Evolutionary conservation across 2,329 filamentous ascomycete genomes (phyloP), one percentile per base, ranked within the genome.

Genomic region (Xylariaceae sp.): DNA sequence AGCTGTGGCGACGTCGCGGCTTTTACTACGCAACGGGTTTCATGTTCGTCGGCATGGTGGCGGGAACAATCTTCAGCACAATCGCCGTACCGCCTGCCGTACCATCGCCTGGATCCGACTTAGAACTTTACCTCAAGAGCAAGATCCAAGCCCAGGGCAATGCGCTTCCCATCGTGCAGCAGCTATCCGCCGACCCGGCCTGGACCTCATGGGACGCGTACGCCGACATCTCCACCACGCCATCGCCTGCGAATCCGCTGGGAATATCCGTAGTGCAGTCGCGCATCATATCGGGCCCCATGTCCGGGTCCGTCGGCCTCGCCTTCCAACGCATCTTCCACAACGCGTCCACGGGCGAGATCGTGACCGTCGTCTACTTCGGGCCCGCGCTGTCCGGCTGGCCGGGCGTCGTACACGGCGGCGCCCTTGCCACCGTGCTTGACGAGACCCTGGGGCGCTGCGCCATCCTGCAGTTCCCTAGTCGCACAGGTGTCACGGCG

Each of bases 321-420:
- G 72, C 71, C 12, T 79, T 73, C 62, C 80, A 89, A 74, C 77
- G 80, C 62, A 71, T 87, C 1, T 91, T 88, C 65, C 82, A 78
- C 74, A 82, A 88, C 65, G 64, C 72, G 3, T 68, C 69, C 29
- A 80, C 83, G 6, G 77, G 81, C 60, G 80, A 83, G 62, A 68
- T 83, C 32, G 72, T 85, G 10, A 80, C 77, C 47, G 76, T 91
- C n/a, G 73, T 91, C 4, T 87, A 78, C 74, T 77, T 91, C 50
- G 88, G 88, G 6, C 68, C 74, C n/a, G 80, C 75, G 1, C 66
- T 86, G 18, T 74, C 78, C 45, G 87, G 88, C 3, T 92, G 86
- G 85, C 87, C 87, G 1, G 79, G 80, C 12, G 75, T 88, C 39
- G 82, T 84, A 48, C 88, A 92, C 71, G 88, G 88, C 51, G 88